Conservation (phyloP, 1,139 yeast species). For the Zygoascus sp. region DNA sequence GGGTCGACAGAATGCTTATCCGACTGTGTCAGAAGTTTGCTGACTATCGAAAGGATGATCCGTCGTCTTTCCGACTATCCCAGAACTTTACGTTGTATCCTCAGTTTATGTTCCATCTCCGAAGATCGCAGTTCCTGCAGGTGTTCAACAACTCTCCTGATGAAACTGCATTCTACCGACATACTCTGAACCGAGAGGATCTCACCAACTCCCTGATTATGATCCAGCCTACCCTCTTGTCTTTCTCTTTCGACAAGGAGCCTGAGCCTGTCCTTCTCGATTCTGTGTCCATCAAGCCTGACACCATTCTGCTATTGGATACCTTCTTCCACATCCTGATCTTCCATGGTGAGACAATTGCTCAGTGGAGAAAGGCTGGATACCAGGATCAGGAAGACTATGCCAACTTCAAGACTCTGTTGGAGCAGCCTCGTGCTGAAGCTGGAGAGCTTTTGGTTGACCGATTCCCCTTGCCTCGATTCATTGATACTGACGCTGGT, state of each 20-base stretch:
- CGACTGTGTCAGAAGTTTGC: conserved; percentile 85
- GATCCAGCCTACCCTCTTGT: conserved; percentile 94
- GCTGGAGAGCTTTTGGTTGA: conserved; percentile 89
- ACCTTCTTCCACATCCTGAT: conserved; percentile 95
- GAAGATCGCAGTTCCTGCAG: conserved; percentile 94
- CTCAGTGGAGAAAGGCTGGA: conserved; percentile 94
- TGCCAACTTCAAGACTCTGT: conserved; percentile 76
- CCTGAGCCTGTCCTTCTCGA: conserved; percentile 94
- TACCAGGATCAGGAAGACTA: conserved; percentile 90
- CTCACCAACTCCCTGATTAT: conserved; percentile 88
- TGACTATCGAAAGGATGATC: conserved; percentile 73
- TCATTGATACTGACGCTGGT: conserved; percentile 94
- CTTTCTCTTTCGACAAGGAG: conserved; percentile 70
- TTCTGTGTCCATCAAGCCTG: conserved; percentile 87
- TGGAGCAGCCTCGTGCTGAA: conserved; percentile 87
- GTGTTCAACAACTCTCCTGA: conserved; percentile 98
- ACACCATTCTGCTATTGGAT: conserved; percentile 79
- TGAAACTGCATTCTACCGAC: conserved; percentile 97
- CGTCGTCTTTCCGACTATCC: conserved; percentile 71
- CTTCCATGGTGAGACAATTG: conserved; percentile 91
- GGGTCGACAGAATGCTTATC: conserved; percentile 81
- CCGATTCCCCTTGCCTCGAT: conserved; percentile 95
- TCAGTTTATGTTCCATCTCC: conserved; percentile 90
- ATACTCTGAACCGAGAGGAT: conserved; percentile 85
- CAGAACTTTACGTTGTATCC: conserved; percentile 84